Conservation (phyloP, 306 rosid species). For the Cucurbita maxima region DNA sequence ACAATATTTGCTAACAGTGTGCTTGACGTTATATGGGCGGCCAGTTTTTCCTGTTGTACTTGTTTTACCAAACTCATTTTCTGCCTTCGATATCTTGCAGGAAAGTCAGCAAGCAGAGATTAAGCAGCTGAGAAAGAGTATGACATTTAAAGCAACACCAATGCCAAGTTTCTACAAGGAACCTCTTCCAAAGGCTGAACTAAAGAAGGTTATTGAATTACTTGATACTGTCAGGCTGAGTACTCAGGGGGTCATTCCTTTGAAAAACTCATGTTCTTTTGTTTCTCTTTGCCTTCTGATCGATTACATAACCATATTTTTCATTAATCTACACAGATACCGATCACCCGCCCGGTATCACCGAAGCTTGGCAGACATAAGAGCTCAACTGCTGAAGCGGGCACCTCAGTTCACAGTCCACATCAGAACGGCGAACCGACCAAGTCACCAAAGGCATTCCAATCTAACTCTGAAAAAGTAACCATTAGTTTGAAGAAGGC, state of each 20-base stretch:
- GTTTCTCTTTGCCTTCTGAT: not conserved
- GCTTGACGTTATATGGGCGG: too few relatives aligned
- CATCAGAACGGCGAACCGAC: slow-evolving; percentile 30
- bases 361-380: slow-evolving; percentile 87
- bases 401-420: slow-evolving; percentile 30
- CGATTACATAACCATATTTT: not conserved
- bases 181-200: slow-evolving; percentile 76
- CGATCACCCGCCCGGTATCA: slow-evolving; percentile 79
- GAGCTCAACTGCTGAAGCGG: slow-evolving; percentile 32
- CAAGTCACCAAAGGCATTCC: slow-evolving; percentile 23
- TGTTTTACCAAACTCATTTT: not conserved
- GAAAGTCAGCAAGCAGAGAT: slow-evolving; percentile 82
- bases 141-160: slow-evolving; percentile 82
- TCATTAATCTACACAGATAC: slow-evolving; percentile 32
- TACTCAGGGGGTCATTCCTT: not conserved
- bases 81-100: slow-evolving; percentile 22
- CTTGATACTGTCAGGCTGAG: not conserved
- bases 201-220: slow-evolving; percentile 52
- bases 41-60: not conserved
- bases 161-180: slow-evolving; percentile 93
- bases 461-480: slow-evolving; percentile 23
- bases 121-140: slow-evolving; percentile 62
- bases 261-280: not conserved
- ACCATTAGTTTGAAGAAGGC: slow-evolving; percentile 36
- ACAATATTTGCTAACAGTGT: too few relatives aligned